phyloP scores from a whole-genome alignment of 1,139 yeast species.

The Taphrina populina region DNA sequence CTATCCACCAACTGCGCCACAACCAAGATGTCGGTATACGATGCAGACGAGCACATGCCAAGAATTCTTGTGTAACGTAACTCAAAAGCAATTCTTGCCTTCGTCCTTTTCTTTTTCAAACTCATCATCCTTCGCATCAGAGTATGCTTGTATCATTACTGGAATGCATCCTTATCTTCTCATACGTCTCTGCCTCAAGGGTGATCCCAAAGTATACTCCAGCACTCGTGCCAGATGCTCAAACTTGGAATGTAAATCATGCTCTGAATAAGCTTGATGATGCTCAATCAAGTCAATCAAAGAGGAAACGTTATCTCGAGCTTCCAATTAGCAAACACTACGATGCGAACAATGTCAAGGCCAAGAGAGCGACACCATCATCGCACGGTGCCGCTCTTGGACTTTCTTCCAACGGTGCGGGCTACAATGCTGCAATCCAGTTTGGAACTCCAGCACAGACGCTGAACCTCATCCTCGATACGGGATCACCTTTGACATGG shows the following conservation, averaged over 20 bases:
- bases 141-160: too few relatives aligned
- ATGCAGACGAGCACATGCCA: too few relatives aligned
- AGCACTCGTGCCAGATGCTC: background rate
- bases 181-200: conserved; percentile 5
- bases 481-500: conserved; percentile 48
- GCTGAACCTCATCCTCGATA: conserved; percentile 59
- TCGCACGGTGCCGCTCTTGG: background rate
- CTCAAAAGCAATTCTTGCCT: too few relatives aligned
- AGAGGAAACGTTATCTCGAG: conserved; percentile 2
- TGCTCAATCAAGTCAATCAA: background rate
- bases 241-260: too few relatives aligned
- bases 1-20: too few relatives aligned
- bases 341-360: background rate
- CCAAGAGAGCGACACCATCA: conserved; percentile 6
- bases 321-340: background rate
- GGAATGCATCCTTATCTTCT: too few relatives aligned
- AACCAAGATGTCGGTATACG: too few relatives aligned
- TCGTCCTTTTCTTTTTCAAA: too few relatives aligned
- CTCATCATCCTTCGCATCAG: too few relatives aligned
- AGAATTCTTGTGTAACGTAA: too few relatives aligned
- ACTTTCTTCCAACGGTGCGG: conserved; percentile 1
- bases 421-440: conserved; percentile 1
- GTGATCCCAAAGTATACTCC: conserved; percentile 4
- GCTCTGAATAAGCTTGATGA: background rate
- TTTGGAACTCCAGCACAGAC: conserved; percentile 59